Conservation (phyloP, 176 grass and related monocot species). For the Cenchrus purpureus region DNA sequence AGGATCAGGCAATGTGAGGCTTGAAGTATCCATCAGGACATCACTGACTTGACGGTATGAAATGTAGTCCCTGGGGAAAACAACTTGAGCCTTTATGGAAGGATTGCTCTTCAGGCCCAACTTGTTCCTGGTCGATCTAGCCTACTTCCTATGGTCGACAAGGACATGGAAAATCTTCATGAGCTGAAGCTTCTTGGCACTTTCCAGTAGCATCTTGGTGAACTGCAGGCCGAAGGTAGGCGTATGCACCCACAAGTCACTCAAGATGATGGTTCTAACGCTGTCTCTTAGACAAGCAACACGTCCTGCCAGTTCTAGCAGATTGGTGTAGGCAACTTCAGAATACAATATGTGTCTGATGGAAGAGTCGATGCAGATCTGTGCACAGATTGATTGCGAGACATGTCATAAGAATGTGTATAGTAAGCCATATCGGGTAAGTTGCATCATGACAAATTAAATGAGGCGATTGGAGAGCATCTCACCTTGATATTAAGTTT, state of each 20-base stretch:
- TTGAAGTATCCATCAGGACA: not conserved
- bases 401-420: not conserved
- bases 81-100: not conserved
- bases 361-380: not conserved
- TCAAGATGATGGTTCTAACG: not conserved
- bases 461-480: no score
- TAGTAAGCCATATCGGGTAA: not conserved
- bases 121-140: no score
- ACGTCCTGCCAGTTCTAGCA: not conserved
- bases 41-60: not conserved
- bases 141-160: not conserved
- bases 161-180: not conserved
- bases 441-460: not conserved
- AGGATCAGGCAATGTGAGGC: not conserved
- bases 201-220: not conserved
- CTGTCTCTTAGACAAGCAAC: not conserved
- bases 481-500: constrained; percentile 20
- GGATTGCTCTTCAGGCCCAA: not conserved
- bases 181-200: not conserved
- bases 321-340: not conserved
- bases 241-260: not conserved
- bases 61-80: not conserved
- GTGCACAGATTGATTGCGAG: not conserved
- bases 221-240: not conserved
- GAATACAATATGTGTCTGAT: not conserved